Evolutionary conservation across 768 basidiomycete species (phyloP).

Genomic region (Leccinum disarticulatum): DNA sequence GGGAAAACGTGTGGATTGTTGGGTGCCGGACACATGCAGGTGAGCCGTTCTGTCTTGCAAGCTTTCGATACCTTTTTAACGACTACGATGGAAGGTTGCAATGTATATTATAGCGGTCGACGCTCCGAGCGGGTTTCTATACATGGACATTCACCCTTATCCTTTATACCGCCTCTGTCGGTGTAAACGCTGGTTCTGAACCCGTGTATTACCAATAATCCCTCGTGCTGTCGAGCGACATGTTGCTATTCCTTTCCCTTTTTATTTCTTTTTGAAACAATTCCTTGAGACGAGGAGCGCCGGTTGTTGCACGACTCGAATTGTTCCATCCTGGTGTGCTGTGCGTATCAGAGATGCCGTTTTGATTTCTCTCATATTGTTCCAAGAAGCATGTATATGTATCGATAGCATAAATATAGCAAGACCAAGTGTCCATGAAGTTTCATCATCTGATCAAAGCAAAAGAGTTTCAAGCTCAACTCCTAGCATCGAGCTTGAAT

Average conservation of each 20-base stretch:
- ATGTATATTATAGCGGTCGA: background rate
- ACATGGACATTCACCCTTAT: constrained; percentile 9
- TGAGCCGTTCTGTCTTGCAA: background rate
- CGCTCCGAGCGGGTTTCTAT: background rate
- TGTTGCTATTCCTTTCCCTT: constrained; percentile 3
- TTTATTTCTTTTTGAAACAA: background rate
- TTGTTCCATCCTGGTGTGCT: constrained; percentile 14
- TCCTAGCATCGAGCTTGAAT: background rate
- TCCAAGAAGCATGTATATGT: constrained; percentile 10
- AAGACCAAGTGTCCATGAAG: background rate
- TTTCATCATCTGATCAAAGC: background rate
- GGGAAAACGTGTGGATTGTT: background rate
- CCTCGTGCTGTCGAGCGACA: constrained; percentile 17
- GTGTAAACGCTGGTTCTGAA: constrained; percentile 10
- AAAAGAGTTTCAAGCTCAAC: background rate
- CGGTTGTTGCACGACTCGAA: background rate
- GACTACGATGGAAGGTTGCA: background rate
- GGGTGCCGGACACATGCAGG: constrained; percentile 2
- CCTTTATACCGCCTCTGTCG: background rate
- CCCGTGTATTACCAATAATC: constrained; percentile 9
- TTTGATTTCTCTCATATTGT: background rate
- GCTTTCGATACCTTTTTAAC: background rate
- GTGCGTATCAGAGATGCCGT: constrained; percentile 16
- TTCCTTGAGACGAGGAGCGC: background rate
- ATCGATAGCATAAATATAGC: constrained; percentile 8